Evolutionary conservation across 2,329 filamentous ascomycete species (phyloP), one percentile per base, ranked within the genome.

Genomic region (Fusarium sp.): DNA sequence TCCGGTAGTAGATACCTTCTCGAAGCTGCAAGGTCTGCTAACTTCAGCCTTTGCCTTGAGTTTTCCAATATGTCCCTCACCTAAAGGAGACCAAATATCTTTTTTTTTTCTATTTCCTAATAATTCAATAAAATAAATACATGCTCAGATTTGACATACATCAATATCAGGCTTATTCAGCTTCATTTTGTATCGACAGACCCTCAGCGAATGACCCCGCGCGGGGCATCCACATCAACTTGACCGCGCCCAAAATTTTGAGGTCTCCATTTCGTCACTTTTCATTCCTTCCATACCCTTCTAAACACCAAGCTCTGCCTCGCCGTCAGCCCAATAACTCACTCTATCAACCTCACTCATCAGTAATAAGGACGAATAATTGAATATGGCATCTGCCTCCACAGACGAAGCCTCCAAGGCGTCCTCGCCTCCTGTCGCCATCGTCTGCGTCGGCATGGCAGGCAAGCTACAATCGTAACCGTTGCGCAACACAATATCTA

Each of bases 401-500:
- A 75, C 77, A 35, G 75, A 69, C 66, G 79, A 76, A 20, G 74
- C 74, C 50, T 67, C 77, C 14, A 42, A 60, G 38, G 74, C 80
- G 20, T 58, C 75, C 9, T 75, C 92, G 57, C 76, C 76, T 70
- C 93, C 94, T 44, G 91, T 94, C 49, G 90, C 93, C 69, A 91
- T 99, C 67, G 94, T 98, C 77, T 98, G 95, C 82, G 91, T 99
- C 53, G 96, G 96, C 86, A 98, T 98, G 95, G 96, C 96, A 78
- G 95, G 91, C 92, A 83, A 78, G 84, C 75, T 65, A 46, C 33
- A 53, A 2, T 29, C 46, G 27, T 53, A 5, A 29, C 33, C 47
- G 49, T 65, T 50, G 33, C 69, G 50, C 44, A 41, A 55, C 35
- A 49, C 42, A 52, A 61, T 42, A 17, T 53, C 27, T 62, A 41